Conservation (phyloP, 345 rosid genomes). For the Gossypium rotundifolium region DNA sequence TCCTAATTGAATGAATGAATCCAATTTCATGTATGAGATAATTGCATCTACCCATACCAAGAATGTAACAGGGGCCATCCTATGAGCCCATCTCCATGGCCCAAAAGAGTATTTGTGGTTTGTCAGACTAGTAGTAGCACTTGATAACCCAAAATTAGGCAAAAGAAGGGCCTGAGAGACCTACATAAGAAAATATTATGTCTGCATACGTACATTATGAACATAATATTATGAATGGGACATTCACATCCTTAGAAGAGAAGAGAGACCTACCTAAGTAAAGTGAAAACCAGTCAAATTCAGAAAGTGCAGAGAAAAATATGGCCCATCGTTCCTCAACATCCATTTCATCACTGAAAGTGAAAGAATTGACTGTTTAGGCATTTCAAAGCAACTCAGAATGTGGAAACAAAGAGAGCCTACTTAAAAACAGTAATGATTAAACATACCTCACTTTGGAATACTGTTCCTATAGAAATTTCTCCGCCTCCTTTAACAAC, state of each 20-base stretch:
- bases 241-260: too few species aligned
- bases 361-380: background rate
- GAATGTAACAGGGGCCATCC: background rate
- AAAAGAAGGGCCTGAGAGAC: too few species aligned
- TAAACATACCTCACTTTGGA: background rate
- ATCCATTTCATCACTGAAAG: background rate
- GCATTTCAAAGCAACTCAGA: background rate
- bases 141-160: background rate
- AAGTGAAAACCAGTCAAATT: background rate
- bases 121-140: background rate
- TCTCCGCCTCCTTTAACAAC: background rate
- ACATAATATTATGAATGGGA: too few species aligned
- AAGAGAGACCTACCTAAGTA: too few species aligned
- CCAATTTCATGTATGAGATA: background rate
- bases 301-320: too few species aligned
- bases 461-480: background rate
- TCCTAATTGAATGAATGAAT: background rate
- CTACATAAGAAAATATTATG: too few species aligned
- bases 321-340: too few species aligned
- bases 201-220: too few species aligned
- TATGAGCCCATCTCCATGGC: too few species aligned
- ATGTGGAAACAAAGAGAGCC: background rate
- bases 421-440: too few species aligned
- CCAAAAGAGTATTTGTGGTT: background rate
- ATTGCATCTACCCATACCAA: background rate